These are phyloP conservation scores for Earliella scabrosa DNA, from an alignment of 1,284 basidiomycete genomes.

Conservation along the genomic window DNA sequence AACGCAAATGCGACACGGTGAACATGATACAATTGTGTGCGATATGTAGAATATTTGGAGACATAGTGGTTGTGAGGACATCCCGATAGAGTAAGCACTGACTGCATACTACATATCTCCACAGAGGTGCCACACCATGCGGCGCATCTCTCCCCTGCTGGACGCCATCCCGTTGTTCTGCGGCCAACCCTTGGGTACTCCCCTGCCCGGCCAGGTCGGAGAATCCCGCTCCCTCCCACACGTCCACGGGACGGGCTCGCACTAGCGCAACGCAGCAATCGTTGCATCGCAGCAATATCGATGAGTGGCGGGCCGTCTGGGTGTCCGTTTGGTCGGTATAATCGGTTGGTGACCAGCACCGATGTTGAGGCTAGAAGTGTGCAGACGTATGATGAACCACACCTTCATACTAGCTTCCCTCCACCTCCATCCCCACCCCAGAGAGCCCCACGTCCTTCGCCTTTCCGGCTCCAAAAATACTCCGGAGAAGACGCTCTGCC, in stretches of 20 bases:
- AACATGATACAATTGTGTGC: not conserved
- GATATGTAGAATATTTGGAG: too few species aligned
- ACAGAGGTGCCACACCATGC: not conserved
- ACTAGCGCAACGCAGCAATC: constrained; percentile 3
- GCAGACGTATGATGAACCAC: not conserved
- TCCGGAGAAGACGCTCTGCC: constrained; percentile 70
- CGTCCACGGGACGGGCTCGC: not conserved
- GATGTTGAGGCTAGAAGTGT: not conserved
- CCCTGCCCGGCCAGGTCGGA: constrained; percentile 4
- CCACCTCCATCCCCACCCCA: constrained; percentile 11
- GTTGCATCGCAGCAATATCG: not conserved
- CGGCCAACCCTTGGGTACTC: not conserved
- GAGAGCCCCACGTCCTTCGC: constrained; percentile 22
- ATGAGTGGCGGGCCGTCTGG: not conserved
- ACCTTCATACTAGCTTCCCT: constrained; percentile 12
- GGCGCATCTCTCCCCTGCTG: not conserved
- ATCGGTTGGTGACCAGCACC: constrained; percentile 5
- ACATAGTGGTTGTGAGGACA: too few species aligned
- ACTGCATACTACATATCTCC: not conserved
- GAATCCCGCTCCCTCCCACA: too few species aligned
- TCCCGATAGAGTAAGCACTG: not conserved
- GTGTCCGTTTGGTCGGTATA: not conserved
- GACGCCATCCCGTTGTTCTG: not conserved
- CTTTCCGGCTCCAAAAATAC: constrained; percentile 50
- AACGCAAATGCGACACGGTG: constrained; percentile 2